Percentiles rank a stretch among this genome's conserved stretches.
Conservation (phyloP, 2,329 filamentous ascomycete genomes). For the Monosporascus sp. region DNA sequence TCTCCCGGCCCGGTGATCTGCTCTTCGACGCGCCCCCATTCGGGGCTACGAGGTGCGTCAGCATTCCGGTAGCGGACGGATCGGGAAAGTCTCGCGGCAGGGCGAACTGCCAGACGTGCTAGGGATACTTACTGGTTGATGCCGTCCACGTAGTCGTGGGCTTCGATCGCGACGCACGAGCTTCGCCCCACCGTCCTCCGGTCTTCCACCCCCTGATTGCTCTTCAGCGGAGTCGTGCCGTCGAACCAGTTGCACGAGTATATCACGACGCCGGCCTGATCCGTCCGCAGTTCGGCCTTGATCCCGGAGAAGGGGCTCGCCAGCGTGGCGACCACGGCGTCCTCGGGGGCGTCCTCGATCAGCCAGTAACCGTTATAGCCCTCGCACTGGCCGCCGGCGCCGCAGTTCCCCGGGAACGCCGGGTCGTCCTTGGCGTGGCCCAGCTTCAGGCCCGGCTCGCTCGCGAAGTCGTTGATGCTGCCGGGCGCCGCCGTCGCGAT, state of each 20-base stretch:
- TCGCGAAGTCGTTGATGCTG: conserved; percentile 64
- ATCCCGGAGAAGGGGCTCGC: conserved; percentile 63
- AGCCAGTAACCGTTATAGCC: conserved; percentile 65
- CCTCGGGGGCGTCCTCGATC: conserved; percentile 35
- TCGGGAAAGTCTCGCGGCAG: not conserved
- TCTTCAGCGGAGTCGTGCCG: conserved; percentile 48
- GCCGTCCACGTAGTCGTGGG: conserved; percentile 72
- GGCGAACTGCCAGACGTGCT: not conserved
- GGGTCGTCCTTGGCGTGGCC: conserved; percentile 55
- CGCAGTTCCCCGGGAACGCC: conserved; percentile 58
- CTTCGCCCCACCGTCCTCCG: conserved; percentile 49
- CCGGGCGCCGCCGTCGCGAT: conserved; percentile 52
- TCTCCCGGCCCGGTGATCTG: conserved; percentile 38
- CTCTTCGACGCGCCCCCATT: conserved; percentile 36
- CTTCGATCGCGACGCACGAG: conserved; percentile 71
- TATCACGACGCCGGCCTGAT: conserved; percentile 67
- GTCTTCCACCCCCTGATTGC: conserved; percentile 49
- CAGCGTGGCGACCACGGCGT: conserved; percentile 46
- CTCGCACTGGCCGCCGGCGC: conserved; percentile 57
- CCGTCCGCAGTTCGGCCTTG: conserved; percentile 62
- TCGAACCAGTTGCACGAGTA: conserved; percentile 62
- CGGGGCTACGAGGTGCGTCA: conserved; percentile 30
- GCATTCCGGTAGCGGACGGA: conserved; percentile 3
- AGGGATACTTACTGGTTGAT: conserved; percentile 59
- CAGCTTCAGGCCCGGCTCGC: conserved; percentile 51